A percentile compares a stretch with the other conserved stretches of the same genome.
Conservation (phyloP, 2,329 filamentous ascomycete species). For the Akanthomyces uredinophilus region DNA sequence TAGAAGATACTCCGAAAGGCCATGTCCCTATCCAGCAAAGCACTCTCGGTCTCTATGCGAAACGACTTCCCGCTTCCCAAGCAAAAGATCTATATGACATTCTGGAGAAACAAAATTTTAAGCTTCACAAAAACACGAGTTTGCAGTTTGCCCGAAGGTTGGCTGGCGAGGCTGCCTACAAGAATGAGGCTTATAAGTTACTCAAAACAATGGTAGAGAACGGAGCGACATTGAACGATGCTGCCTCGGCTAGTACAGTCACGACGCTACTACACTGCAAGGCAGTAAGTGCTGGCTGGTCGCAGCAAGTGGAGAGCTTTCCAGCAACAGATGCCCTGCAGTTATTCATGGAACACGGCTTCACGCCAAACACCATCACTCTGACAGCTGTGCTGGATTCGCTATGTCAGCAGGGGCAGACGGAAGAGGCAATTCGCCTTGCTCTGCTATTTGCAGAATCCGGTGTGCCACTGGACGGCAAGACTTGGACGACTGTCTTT, state of each 20-base stretch:
- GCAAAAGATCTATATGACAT: conserved; percentile 32
- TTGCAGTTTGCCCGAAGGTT: conserved; percentile 45
- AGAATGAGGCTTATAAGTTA: conserved; percentile 41
- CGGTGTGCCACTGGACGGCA: conserved; percentile 56
- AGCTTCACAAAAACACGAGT: conserved; percentile 38
- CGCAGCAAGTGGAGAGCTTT: conserved; percentile 21
- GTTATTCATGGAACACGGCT: conserved; percentile 52
- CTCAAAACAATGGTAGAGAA: conserved; percentile 30
- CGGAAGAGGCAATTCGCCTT: conserved; percentile 31
- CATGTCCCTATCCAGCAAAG: conserved; percentile 34
- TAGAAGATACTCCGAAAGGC: conserved; percentile 25
- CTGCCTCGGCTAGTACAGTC: conserved; percentile 48
- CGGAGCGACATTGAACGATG: conserved; percentile 41
- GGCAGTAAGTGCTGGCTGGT: conserved; percentile 19
- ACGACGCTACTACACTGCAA: conserved; percentile 50
- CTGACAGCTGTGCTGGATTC: conserved; percentile 68
- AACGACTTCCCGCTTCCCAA: conserved; percentile 27
- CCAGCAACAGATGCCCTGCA: conserved; percentile 28
- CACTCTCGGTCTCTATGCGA: conserved; percentile 30
- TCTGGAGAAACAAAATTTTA: conserved; percentile 25
- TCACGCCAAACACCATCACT: conserved; percentile 56
- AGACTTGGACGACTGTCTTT: conserved; percentile 66
- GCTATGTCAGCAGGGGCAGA: conserved; percentile 50
- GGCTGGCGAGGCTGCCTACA: conserved; percentile 34
- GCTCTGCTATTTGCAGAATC: conserved; percentile 30